Evolutionary conservation across 306 rosid species (phyloP).

Genomic region (Senna siamea): DNA sequence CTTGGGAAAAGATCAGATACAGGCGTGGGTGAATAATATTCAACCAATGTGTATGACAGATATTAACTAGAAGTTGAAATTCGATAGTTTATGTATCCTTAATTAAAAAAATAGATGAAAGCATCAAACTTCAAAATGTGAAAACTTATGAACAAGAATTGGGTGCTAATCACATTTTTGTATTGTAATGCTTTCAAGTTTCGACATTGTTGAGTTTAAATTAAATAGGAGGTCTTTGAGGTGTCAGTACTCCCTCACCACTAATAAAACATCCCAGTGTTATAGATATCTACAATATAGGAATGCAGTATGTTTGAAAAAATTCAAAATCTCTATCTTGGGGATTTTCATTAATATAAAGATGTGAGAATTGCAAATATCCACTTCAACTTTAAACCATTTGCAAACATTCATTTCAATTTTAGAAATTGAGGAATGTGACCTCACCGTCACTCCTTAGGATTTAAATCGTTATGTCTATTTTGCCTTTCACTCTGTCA

Average conservation of each 20-base stretch:
- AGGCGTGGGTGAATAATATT: conserved; percentile 5
- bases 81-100: not conserved
- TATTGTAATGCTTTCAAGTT: not conserved
- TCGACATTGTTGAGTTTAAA: not conserved
- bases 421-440: no score
- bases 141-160: not conserved
- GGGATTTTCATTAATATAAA: not conserved
- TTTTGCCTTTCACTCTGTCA: no score
- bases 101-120: not conserved
- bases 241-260: not conserved
- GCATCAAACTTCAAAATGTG: conserved; percentile 14
- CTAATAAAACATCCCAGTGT: not conserved
- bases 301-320: not conserved
- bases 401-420: no score
- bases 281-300: not conserved
- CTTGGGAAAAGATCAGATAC: conserved; percentile 42
- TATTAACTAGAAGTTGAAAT: not conserved
- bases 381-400: no score
- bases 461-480: no score
- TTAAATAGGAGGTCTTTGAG: not conserved
- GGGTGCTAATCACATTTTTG: conserved; percentile 1
- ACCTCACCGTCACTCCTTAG: no score
- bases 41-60: not conserved
- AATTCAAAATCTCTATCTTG: not conserved
- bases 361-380: no score